phyloP scores from a whole-genome alignment of 2,329 filamentous ascomycete genomes.

The Colletotrichum sp. region DNA sequence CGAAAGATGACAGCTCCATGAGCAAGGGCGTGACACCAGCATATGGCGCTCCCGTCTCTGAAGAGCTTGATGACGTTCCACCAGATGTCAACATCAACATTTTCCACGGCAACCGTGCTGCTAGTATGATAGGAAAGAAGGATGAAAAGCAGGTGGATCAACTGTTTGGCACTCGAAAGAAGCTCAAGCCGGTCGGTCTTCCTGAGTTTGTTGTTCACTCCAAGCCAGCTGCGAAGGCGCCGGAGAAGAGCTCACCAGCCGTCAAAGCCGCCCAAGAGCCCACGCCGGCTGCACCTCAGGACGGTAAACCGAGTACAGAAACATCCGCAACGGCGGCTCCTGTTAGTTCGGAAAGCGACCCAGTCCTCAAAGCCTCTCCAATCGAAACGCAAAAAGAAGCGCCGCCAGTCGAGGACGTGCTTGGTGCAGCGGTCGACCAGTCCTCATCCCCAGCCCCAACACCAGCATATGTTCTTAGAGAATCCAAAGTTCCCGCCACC shows the following conservation, averaged over 20 bases:
- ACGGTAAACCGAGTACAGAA: not conserved
- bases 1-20: not conserved
- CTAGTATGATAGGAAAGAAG: slow-evolving; percentile 41
- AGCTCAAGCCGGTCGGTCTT: slow-evolving; percentile 23
- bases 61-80: slow-evolving; percentile 38
- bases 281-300: not conserved
- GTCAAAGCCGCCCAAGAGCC: not conserved
- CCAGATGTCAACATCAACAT: slow-evolving; percentile 49
- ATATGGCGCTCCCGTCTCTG: not conserved
- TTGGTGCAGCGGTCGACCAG: not conserved
- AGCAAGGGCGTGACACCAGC: not conserved
- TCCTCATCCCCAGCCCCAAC: not conserved
- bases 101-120: slow-evolving; percentile 52
- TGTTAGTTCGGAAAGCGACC: not conserved
- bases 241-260: not conserved
- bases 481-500: slow-evolving; percentile 89
- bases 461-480: slow-evolving; percentile 68
- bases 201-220: slow-evolving; percentile 24
- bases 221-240: not conserved
- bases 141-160: not conserved
- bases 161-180: slow-evolving; percentile 1
- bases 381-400: not conserved
- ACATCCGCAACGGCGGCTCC: not conserved
- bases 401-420: not conserved
- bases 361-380: not conserved